Base-by-base conservation (phyloP, 2,329 filamentous ascomycete genomes). In the Fusarium goolgardi region DNA sequence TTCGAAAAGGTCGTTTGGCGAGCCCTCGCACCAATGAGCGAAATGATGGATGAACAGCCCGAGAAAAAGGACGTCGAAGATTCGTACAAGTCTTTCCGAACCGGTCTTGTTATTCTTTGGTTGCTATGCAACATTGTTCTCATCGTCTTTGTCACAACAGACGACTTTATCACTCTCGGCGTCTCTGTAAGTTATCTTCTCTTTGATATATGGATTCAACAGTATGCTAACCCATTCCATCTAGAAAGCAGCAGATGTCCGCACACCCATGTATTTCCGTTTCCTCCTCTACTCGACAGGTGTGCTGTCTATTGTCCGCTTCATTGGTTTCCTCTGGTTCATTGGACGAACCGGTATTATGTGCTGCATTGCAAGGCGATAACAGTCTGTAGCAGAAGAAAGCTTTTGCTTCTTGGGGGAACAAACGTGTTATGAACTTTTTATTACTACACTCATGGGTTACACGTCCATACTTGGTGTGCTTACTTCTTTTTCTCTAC, bases 1-100 rank as follows among this genome's bases (percentile, higher is more conserved):
- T 72, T 72, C 13, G 70, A 72, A 35, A 72, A 72, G 57, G 69
- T 70, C 1, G 70, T 72, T 3, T 72, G 70, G 67, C 49, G 70
- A 61, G 70, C 70, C 5, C 51, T 72, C 16, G 70, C 70, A 11
- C 70, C 70, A 5, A 71, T 72, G 65, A 67, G 69, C 40, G 62
- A 67, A 8, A 61, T 70, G 63, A 16, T 10, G 3, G 65, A 64
- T 3, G 70, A 72, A 9, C 43, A 71, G 8, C 64, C 66, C 0
- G 70, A 72, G 13, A 68, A 67, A 67, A 72, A 68, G 55, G 70
- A 72, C 1, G 65, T 65, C 1, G 70, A 72, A 32, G 70, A 72
- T 37, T 71, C 67, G 0, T 72, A 72, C 45, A 72, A 72, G 43
- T 72, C 70, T 23, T 72, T 72, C 62, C 54, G 70, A 65, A 72